A percentile compares a stretch with the other conserved stretches of the same genome.
Conservation (phyloP, 352 stramenopile genomes). For the Pythium vanterpoolii region DNA sequence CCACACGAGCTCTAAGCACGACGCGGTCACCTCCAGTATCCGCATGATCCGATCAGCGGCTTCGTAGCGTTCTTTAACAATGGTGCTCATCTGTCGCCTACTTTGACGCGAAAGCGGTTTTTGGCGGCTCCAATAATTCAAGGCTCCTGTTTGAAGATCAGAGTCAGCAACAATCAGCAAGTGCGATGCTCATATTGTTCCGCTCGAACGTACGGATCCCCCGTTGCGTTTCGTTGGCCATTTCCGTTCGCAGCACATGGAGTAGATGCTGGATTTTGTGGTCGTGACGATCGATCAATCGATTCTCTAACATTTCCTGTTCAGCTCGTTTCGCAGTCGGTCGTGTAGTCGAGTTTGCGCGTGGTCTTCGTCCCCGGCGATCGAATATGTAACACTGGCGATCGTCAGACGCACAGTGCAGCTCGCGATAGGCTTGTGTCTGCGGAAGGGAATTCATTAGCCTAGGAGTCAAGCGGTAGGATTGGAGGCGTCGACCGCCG, state of each 20-base stretch:
- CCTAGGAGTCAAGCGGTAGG: background rate
- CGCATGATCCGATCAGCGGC: slow-evolving; percentile 71
- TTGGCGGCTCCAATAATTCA: slow-evolving; percentile 24
- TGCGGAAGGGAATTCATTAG: slow-evolving; percentile 13
- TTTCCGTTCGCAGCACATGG: slow-evolving; percentile 53
- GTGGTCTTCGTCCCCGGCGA: slow-evolving; percentile 23
- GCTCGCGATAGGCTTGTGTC: slow-evolving; percentile 33
- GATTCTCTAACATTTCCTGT: slow-evolving; percentile 2
- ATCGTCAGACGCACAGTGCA: slow-evolving; percentile 48
- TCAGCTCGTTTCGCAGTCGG: background rate
- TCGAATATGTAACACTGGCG: slow-evolving; percentile 49
- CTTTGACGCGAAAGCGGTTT: slow-evolving; percentile 34
- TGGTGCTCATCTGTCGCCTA: slow-evolving; percentile 29
- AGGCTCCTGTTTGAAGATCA: slow-evolving; percentile 8
- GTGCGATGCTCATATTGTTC: background rate
- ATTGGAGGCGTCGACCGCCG: background rate
- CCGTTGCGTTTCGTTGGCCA: slow-evolving; percentile 50
- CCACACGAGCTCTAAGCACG: background rate
- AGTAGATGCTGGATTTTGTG: slow-evolving; percentile 59
- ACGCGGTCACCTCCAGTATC: slow-evolving; percentile 51
- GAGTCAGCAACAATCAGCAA: background rate
- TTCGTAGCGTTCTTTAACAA: slow-evolving; percentile 62
- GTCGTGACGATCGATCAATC: slow-evolving; percentile 44
- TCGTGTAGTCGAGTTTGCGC: background rate
- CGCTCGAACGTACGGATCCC: slow-evolving; percentile 45